These are phyloP conservation scores for Golubevia pallescens DNA, from an alignment of 1,284 basidiomycete species.

Conservation along the genomic window DNA sequence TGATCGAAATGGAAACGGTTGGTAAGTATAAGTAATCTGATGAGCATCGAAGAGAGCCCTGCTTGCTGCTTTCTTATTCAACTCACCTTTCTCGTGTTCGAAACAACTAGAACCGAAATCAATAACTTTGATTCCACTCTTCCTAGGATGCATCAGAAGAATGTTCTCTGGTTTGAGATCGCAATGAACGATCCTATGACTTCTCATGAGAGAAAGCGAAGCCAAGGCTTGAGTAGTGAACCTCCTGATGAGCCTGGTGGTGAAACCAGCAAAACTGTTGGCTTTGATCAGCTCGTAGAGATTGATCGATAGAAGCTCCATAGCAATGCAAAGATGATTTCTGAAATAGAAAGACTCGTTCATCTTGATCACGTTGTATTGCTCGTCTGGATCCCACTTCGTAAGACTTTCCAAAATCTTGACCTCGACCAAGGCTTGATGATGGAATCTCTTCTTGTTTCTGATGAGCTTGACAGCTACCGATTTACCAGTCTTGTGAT, in stretches of 20 bases:
- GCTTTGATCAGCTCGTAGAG: conserved; percentile 99
- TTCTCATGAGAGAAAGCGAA: conserved; percentile 88
- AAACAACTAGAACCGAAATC: conserved; percentile 99
- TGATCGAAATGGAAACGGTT: background rate
- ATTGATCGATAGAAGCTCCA: conserved; percentile 97
- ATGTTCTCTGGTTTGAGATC: conserved; percentile 99
- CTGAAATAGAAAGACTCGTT: conserved; percentile 98
- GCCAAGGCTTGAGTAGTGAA: conserved; percentile 95
- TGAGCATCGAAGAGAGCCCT: too few relatives aligned
- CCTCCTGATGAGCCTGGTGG: conserved; percentile 88
- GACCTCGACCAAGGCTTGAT: conserved; percentile 97
- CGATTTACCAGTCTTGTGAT: conserved; percentile 93
- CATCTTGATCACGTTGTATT: conserved; percentile 97
- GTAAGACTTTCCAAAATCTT: too few relatives aligned
- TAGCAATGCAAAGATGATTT: conserved; percentile 96
- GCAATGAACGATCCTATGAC: conserved; percentile 98
- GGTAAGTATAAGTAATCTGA: background rate
- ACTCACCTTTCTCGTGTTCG: conserved; percentile 95
- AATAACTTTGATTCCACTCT: conserved; percentile 96
- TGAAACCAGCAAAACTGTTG: conserved; percentile 96
- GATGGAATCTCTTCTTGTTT: conserved; percentile 99
- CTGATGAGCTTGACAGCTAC: conserved; percentile 99
- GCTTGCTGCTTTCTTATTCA: too few relatives aligned
- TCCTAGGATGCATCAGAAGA: conserved; percentile 87
- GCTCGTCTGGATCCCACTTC: conserved; percentile 95